Evolutionary conservation across 192 early-diverging fungal genomes (phyloP), one percentile per base, ranked within the genome.

Genomic region (Cladochytrium replicatum): DNA sequence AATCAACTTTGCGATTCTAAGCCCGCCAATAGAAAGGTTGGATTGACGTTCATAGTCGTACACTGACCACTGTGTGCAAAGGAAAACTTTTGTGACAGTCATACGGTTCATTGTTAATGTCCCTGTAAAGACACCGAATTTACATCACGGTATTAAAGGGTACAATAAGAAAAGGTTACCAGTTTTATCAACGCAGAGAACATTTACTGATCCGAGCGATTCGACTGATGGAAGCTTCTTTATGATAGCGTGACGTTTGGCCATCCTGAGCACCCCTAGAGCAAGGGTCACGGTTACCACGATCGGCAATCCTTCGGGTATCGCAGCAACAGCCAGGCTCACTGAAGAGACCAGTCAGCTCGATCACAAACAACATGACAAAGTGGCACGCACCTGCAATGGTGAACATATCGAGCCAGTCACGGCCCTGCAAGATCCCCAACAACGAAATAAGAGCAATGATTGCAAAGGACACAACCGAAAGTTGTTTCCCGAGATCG

Each of bases 181-280:
- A n/a, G 94, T 95, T 68, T 98, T 98, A 64, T 98, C 94, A 1
- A 85, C 86, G 67, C 94, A 98, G 28, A 98, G 80, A 11, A 93
- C 89, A 55, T 86, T 93, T 27, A 98, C 92, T 6, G 88, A 88
- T 1, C 92, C 91, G 6, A 98, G 64, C 13, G 89, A 84, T 65
- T 98, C 94, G 0, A 98, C 92, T 6, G 88, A 85, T 1, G 91
- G 91, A 29, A 98, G 74, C 52, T 94, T 92, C 64, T 93, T 94
- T 41, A 93, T 84, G 45, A 98, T 96, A 3, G 89, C 89, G 56
- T 88, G 79, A 46, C 87, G 75, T 38, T 82, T 83, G 1, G 92
- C 89, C 89, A 98, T 91, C 17, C 87, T 69, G 43, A 96, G 73
- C 23, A 95, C 91, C 24, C 92, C 92, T 8, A 92, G 58, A 6